A percentile compares a stretch with the other conserved stretches of the same genome.
Conservation (phyloP, 2,329 filamentous ascomycete genomes). For the Geosmithia flava region DNA sequence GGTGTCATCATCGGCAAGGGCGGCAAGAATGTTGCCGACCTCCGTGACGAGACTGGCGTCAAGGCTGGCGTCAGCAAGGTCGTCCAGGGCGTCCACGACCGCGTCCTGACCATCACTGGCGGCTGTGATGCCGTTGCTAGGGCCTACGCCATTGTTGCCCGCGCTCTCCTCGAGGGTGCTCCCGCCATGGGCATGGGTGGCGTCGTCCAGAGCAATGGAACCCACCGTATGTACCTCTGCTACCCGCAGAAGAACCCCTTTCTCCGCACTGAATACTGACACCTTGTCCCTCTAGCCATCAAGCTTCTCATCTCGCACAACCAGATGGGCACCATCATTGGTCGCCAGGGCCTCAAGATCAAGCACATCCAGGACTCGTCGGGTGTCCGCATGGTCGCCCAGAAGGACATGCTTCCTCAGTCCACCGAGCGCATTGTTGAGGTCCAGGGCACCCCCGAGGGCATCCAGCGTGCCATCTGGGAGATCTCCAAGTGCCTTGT, state of each 20-base stretch:
- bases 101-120: conserved; percentile 90
- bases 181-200: conserved; percentile 95
- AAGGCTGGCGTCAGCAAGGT: conserved; percentile 99
- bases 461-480: conserved; percentile 93
- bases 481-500: conserved; percentile 98
- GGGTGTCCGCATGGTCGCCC: conserved; percentile 95
- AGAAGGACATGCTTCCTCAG: conserved; percentile 99
- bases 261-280: neutral
- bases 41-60: conserved; percentile 94
- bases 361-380: conserved; percentile 98
- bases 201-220: conserved; percentile 73
- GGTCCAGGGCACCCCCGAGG: conserved; percentile 86
- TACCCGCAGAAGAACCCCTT: neutral
- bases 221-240: conserved; percentile 57
- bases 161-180: conserved; percentile 82
- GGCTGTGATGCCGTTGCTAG: conserved; percentile 78
- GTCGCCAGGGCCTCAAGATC: conserved; percentile 92
- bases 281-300: conserved; percentile 49
- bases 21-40: conserved; percentile 94
- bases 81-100: conserved; percentile 92
- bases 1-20: conserved; percentile 98
- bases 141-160: conserved; percentile 88
- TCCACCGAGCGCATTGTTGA: conserved; percentile 97
- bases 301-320: conserved; percentile 98
- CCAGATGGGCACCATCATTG: conserved; percentile 99